A percentile compares a stretch with the other conserved stretches of the same genome.
These are phyloP conservation scores for Elongisporangium undulatum DNA, from an alignment of 352 stramenopile genomes.

Conservation along the genomic window DNA sequence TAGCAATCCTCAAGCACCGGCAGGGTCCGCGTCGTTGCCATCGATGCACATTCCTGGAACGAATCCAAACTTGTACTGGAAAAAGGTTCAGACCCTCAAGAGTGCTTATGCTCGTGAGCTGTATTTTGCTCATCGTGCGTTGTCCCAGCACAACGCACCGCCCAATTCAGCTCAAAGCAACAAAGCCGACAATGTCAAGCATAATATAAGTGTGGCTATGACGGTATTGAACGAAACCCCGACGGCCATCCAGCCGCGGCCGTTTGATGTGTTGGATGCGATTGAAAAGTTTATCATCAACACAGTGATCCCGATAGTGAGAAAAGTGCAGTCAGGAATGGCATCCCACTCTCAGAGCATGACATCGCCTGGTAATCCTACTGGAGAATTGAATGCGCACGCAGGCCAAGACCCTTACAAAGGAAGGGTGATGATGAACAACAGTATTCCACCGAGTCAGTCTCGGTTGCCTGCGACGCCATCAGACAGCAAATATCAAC, in stretches of 20 bases:
- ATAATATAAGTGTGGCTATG: conserved; percentile 74
- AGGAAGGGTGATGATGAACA: not conserved
- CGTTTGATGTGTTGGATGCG: conserved; percentile 64
- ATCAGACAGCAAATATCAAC: not conserved
- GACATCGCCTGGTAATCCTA: conserved; percentile 2
- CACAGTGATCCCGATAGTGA: conserved; percentile 73
- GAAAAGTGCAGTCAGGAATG: conserved; percentile 35
- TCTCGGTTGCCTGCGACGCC: not conserved
- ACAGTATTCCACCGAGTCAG: conserved; percentile 5
- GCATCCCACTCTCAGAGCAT: not conserved
- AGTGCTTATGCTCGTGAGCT: conserved; percentile 40
- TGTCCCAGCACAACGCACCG: conserved; percentile 60
- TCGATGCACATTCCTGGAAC: conserved; percentile 2
- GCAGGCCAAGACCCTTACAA: not conserved
- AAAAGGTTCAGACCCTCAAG: conserved; percentile 59
- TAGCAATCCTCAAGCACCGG: conserved; percentile 2
- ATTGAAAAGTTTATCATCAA: conserved; percentile 82
- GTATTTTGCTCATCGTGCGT: conserved; percentile 52
- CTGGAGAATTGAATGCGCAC: not conserved
- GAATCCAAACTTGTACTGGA: conserved; percentile 64
- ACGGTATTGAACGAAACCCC: conserved; percentile 50
- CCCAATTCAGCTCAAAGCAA: conserved; percentile 53
- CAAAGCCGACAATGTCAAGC: conserved; percentile 78
- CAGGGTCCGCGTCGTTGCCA: not conserved
- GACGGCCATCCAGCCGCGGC: conserved; percentile 42